Conservation (phyloP, 805 yeast species). For the Zygoascus flipseniorum region DNA sequence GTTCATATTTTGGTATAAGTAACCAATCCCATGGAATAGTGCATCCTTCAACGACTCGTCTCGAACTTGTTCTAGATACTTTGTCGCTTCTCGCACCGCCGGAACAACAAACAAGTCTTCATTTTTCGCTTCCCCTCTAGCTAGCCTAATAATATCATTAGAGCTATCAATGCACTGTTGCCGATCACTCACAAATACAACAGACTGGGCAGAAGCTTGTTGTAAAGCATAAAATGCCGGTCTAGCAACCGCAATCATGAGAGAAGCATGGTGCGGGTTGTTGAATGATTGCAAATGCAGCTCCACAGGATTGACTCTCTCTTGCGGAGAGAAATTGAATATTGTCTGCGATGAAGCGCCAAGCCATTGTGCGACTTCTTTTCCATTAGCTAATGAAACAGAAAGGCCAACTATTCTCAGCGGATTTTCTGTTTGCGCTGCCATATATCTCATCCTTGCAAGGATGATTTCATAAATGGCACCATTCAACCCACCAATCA, state of each 20-base stretch:
- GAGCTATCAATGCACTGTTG: slow-evolving; percentile 47
- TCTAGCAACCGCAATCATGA: slow-evolving; percentile 42
- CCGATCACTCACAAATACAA: slow-evolving; percentile 54
- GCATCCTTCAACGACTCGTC: slow-evolving; percentile 41
- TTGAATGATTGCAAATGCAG: slow-evolving; percentile 43
- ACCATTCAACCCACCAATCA: slow-evolving; percentile 53
- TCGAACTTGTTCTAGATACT: slow-evolving; percentile 35
- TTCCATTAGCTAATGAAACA: slow-evolving; percentile 61
- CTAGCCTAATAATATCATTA: slow-evolving; percentile 34
- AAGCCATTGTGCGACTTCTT: slow-evolving; percentile 81
- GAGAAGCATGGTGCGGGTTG: slow-evolving; percentile 43
- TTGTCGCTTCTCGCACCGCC: slow-evolving; percentile 32
- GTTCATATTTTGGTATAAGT: slow-evolving; percentile 50
- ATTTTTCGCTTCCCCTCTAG: slow-evolving; percentile 27
- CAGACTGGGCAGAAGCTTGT: slow-evolving; percentile 24
- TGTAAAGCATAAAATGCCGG: slow-evolving; percentile 38
- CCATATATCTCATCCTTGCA: slow-evolving; percentile 63
- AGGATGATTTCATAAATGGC: slow-evolving; percentile 59
- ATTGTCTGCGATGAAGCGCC: slow-evolving; percentile 54
- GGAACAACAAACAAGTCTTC: slow-evolving; percentile 34
- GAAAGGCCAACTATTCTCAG: slow-evolving; percentile 64
- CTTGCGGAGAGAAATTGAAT: slow-evolving; percentile 63
- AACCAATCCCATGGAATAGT: slow-evolving; percentile 55
- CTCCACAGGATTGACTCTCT: slow-evolving; percentile 47
- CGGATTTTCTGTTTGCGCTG: slow-evolving; percentile 49